phyloP scores from a whole-genome alignment of 768 basidiomycete species.

The Kwoniella heveanensis region DNA sequence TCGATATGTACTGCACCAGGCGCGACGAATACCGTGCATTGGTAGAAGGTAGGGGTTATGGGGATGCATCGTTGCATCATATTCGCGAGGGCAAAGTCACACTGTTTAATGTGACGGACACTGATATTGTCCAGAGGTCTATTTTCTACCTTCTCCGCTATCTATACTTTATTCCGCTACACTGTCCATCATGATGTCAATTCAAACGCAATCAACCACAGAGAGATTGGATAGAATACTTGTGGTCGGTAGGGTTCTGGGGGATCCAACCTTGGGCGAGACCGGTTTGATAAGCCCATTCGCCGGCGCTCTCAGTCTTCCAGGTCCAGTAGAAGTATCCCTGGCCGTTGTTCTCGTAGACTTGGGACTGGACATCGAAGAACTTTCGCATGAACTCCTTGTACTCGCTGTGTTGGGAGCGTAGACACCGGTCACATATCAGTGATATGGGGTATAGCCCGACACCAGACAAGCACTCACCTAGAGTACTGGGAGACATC shows the following conservation, averaged over 20 bases:
- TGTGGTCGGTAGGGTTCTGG: constrained; percentile 60
- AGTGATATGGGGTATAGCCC: too few species aligned
- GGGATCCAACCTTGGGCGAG: constrained; percentile 84
- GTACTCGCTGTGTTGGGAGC: constrained; percentile 59
- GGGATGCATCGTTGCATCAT: constrained; percentile 1
- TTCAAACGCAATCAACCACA: constrained; percentile 25
- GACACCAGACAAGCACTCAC: constrained; percentile 22
- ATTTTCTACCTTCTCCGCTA: not conserved
- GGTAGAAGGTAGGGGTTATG: constrained; percentile 1
- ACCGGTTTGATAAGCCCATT: constrained; percentile 87
- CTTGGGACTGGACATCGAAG: constrained; percentile 74
- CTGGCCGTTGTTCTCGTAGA: constrained; percentile 53
- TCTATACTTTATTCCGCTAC: constrained; percentile 1
- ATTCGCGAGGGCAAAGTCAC: not conserved
- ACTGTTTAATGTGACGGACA: not conserved
- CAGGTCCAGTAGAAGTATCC: constrained; percentile 55
- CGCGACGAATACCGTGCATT: constrained; percentile 13
- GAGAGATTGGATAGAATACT: constrained; percentile 68
- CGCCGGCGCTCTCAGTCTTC: constrained; percentile 64
- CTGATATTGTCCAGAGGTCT: constrained; percentile 2
- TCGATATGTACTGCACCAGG: constrained; percentile 35
- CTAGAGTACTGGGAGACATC: constrained; percentile 72
- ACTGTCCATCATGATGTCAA: not conserved
- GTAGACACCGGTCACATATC: not conserved
- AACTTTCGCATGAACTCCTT: constrained; percentile 77